phyloP scores from a whole-genome alignment of 2,329 filamentous ascomycete genomes.

The Alternaria triticimaculans region DNA sequence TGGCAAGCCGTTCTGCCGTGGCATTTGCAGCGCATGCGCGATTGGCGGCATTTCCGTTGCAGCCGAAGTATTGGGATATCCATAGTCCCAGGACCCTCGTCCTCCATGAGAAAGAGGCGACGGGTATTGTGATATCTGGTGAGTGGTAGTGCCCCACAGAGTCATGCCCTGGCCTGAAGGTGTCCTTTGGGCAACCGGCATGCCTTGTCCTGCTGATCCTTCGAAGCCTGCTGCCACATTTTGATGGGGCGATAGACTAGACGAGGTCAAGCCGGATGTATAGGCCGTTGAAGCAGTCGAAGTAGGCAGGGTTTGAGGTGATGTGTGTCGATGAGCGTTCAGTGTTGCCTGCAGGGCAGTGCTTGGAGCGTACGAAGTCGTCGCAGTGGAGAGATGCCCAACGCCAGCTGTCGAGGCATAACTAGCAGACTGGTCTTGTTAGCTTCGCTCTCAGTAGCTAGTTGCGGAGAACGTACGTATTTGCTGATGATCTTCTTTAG shows the following conservation, averaged over 20 bases:
- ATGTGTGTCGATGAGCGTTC: slow-evolving; percentile 56
- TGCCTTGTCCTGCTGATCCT: slow-evolving; percentile 46
- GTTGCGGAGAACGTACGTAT: slow-evolving; percentile 67
- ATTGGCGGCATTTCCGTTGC: slow-evolving; percentile 34
- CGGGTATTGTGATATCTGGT: slow-evolving; percentile 45
- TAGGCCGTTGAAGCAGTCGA: slow-evolving; percentile 55
- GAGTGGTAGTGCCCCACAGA: slow-evolving; percentile 41
- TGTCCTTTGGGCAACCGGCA: slow-evolving; percentile 44
- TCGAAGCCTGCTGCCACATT: slow-evolving; percentile 49
- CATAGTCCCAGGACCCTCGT: slow-evolving; percentile 47
- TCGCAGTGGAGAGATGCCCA: slow-evolving; percentile 51
- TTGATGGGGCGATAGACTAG: slow-evolving; percentile 55
- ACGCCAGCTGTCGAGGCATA: slow-evolving; percentile 69
- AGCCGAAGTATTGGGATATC: slow-evolving; percentile 39
- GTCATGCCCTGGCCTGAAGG: slow-evolving; percentile 44
- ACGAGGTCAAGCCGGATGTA: slow-evolving; percentile 50
- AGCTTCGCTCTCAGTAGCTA: slow-evolving; percentile 39
- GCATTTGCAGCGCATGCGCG: slow-evolving; percentile 42
- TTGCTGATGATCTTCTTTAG: slow-evolving; percentile 99
- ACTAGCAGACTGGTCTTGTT: slow-evolving; percentile 65
- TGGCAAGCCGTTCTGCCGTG: slow-evolving; percentile 40
- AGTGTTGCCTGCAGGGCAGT: slow-evolving; percentile 57
- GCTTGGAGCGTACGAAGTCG: slow-evolving; percentile 46
- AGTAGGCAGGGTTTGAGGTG: slow-evolving; percentile 57
- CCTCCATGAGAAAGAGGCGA: slow-evolving; percentile 36